Conservation (phyloP, 495 filamentous ascomycete genomes). For the Amorphotheca resinae region DNA sequence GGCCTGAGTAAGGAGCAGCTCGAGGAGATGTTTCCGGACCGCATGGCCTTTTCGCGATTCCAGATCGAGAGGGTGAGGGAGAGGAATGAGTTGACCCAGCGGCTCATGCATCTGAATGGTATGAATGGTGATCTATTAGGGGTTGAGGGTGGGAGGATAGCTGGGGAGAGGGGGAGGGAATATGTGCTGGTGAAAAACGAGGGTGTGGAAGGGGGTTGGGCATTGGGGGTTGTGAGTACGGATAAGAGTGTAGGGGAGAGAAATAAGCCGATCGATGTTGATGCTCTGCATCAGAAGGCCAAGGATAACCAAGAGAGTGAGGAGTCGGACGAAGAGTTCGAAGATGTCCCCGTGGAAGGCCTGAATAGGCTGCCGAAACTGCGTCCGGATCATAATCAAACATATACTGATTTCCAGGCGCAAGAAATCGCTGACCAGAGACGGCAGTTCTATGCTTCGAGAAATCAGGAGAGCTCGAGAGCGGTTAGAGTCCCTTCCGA, state of each 20-base stretch:
- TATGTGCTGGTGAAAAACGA: slow-evolving; percentile 95
- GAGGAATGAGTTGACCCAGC: slow-evolving; percentile 88
- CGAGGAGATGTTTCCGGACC: slow-evolving; percentile 89
- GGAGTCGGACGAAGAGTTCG: slow-evolving; percentile 61
- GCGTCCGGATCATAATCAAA: slow-evolving; percentile 5
- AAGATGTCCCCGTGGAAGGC: slow-evolving; percentile 92
- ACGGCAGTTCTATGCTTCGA: slow-evolving; percentile 6
- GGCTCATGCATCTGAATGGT: slow-evolving; percentile 87
- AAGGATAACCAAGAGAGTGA: slow-evolving; percentile 47
- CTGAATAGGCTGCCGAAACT: slow-evolving; percentile 74
- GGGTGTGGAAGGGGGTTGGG: slow-evolving; percentile 93
- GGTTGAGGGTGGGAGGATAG: slow-evolving; percentile 55
- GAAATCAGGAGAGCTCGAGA: slow-evolving; percentile 8
- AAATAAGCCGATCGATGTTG: slow-evolving; percentile 82
- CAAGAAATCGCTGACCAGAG: slow-evolving; percentile 25
- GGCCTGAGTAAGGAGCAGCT: slow-evolving; percentile 92
- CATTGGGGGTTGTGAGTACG: slow-evolving; percentile 77
- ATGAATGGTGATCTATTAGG: slow-evolving; percentile 61
- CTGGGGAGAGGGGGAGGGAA: slow-evolving; percentile 80
- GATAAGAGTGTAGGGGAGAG: slow-evolving; percentile 61
- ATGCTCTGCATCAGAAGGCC: slow-evolving; percentile 47
- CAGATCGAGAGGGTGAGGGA: slow-evolving; percentile 90
- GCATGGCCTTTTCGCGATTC: slow-evolving; percentile 95
- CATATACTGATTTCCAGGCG: slow-evolving; percentile 25
- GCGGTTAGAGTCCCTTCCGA: not conserved